Conservation (phyloP, 2,329 filamentous ascomycete genomes). For the Neoarthrinium moseri region DNA sequence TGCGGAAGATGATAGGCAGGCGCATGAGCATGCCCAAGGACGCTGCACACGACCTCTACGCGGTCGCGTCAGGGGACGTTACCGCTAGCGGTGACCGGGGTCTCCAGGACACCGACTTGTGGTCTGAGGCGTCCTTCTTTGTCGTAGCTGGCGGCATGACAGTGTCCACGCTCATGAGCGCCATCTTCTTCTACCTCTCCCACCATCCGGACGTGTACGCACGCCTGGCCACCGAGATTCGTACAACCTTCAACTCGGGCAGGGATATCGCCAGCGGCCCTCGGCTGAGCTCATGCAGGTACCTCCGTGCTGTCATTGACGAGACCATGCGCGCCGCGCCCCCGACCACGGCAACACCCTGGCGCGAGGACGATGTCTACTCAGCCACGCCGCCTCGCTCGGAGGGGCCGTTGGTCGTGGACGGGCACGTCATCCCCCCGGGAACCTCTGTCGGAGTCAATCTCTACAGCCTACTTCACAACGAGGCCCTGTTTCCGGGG, state of each 20-base stretch:
- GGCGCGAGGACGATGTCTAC: too few relatives aligned
- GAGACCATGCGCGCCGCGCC: conserved; percentile 45
- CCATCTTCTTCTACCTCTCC: conserved; percentile 33
- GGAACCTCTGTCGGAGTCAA: conserved; percentile 30
- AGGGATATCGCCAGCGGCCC: conserved; percentile 26
- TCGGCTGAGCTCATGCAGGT: conserved; percentile 32
- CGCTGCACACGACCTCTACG: conserved; percentile 16
- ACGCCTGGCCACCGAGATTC: conserved; percentile 28
- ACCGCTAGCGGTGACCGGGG: not conserved
- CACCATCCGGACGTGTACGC: conserved; percentile 25
- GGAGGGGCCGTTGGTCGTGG: conserved; percentile 21
- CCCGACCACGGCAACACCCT: conserved; percentile 32
- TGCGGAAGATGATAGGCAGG: conserved; percentile 12
- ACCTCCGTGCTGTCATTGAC: conserved; percentile 44
- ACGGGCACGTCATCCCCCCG: conserved; percentile 25
- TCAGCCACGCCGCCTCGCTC: too few relatives aligned
- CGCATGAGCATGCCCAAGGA: conserved; percentile 13
- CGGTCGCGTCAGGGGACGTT: not conserved
- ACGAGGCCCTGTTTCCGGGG: conserved; percentile 24
- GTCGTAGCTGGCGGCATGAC: conserved; percentile 22
- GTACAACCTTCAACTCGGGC: conserved; percentile 28
- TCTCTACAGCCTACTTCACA: conserved; percentile 33
- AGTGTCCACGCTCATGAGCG: conserved; percentile 27
- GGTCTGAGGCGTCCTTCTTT: conserved; percentile 8
- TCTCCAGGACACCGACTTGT: conserved; percentile 10